These are phyloP conservation scores for Teunomyces kruisii DNA, from an alignment of 805 yeast genomes.

Conservation along the genomic window DNA sequence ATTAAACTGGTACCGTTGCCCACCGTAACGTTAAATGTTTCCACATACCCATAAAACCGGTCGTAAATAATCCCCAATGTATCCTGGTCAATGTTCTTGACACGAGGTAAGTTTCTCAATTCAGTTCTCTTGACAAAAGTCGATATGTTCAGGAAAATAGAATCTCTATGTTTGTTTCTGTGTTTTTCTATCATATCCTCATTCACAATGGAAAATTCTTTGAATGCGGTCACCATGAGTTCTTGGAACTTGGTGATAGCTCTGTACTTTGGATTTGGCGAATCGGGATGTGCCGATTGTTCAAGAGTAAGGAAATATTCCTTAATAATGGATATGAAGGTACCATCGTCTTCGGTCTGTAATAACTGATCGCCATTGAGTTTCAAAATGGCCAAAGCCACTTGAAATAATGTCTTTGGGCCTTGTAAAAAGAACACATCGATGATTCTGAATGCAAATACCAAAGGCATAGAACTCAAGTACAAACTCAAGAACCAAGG, in stretches of 20 bases:
- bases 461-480: constrained; percentile 90
- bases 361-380: constrained; percentile 84
- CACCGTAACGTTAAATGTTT: constrained; percentile 54
- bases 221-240: constrained; percentile 85
- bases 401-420: constrained; percentile 84
- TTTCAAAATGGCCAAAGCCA: constrained; percentile 86
- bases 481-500: constrained; percentile 96
- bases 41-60: constrained; percentile 73
- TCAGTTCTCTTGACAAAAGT: constrained; percentile 90
- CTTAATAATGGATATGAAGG: constrained; percentile 81
- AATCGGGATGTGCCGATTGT: constrained; percentile 73
- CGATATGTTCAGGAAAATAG: constrained; percentile 83
- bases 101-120: constrained; percentile 78
- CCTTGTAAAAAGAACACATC: constrained; percentile 92
- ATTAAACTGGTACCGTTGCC: constrained; percentile 60
- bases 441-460: constrained; percentile 86
- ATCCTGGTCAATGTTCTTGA: constrained; percentile 55
- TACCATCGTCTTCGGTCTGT: constrained; percentile 86
- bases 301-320: constrained; percentile 76
- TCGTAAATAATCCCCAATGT: constrained; percentile 78
- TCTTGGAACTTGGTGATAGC: constrained; percentile 85
- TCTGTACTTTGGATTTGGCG: constrained; percentile 61
- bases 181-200: constrained; percentile 71
- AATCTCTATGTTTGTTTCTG: constrained; percentile 68
- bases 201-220: constrained; percentile 79